phyloP scores from a whole-genome alignment of 768 basidiomycete genomes.

The Termitomyces sp. region DNA sequence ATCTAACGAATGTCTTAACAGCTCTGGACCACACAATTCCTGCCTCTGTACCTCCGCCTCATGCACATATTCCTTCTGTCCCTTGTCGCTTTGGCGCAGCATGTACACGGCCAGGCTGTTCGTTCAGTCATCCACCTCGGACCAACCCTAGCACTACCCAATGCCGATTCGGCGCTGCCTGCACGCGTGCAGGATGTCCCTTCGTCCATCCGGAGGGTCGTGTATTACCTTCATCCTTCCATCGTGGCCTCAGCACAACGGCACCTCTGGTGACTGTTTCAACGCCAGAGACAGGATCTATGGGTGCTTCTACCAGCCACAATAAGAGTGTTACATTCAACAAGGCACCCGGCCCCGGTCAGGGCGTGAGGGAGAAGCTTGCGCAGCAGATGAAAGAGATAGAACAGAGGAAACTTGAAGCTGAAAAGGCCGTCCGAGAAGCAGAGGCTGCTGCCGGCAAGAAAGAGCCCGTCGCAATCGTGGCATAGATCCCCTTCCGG shows the following conservation, averaged over 20 bases:
- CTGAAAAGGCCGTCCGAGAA: constrained; percentile 63
- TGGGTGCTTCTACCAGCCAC: constrained; percentile 53
- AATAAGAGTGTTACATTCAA: constrained; percentile 75
- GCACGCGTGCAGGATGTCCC: constrained; percentile 83
- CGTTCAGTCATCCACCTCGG: constrained; percentile 64
- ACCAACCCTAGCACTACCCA: constrained; percentile 32
- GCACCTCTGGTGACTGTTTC: constrained; percentile 60
- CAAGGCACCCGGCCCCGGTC: constrained; percentile 31
- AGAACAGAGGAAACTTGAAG: constrained; percentile 59
- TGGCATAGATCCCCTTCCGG: constrained; percentile 27
- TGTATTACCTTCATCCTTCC: constrained; percentile 75
- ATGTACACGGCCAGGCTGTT: constrained; percentile 67
- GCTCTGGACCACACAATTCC: constrained; percentile 37
- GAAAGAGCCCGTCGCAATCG: constrained; percentile 50
- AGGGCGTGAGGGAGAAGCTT: constrained; percentile 41
- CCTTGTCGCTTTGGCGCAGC: constrained; percentile 68
- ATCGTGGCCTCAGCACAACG: constrained; percentile 64
- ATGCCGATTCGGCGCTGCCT: constrained; percentile 83
- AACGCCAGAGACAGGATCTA: constrained; percentile 63
- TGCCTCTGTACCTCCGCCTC: constrained; percentile 25
- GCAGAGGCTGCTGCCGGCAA: constrained; percentile 61
- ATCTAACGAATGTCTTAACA: constrained; percentile 8
- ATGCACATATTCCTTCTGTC: constrained; percentile 29
- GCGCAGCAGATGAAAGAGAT: constrained; percentile 59
- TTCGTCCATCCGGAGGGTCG: constrained; percentile 91